Conservation (phyloP, 768 basidiomycete species). For the Amanita pseudoporphyria region DNA sequence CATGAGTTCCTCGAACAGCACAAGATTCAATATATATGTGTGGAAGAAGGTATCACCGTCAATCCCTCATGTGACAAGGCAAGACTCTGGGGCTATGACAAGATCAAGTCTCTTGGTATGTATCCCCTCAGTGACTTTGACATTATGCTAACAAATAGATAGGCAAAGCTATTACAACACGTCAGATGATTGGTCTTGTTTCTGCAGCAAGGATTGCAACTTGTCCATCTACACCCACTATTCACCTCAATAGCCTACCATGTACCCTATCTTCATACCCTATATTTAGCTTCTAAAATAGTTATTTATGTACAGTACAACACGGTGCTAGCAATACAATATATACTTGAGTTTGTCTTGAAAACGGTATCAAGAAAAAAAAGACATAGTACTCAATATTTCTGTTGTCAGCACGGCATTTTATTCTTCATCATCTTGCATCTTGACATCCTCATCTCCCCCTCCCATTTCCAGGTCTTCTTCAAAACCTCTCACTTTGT, state of each 20-base stretch:
- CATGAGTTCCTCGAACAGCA: slow-evolving; percentile 55
- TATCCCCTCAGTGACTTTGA: too few relatives aligned
- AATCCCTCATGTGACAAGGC: slow-evolving; percentile 56
- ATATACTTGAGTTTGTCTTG: background rate
- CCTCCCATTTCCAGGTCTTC: background rate
- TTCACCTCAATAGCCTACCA: background rate
- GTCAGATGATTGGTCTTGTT: slow-evolving; percentile 31
- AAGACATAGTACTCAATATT: background rate
- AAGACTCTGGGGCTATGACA: slow-evolving; percentile 66
- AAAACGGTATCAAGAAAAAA: background rate
- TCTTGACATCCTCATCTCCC: background rate
- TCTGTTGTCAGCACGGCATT: background rate
- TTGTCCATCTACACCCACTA: slow-evolving; percentile 7
- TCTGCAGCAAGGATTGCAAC: slow-evolving; percentile 6
- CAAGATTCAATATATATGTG: slow-evolving; percentile 74
- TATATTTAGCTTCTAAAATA: too few relatives aligned
- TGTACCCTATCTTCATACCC: slow-evolving; percentile 1
- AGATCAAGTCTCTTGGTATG: slow-evolving; percentile 41
- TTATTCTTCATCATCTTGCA: background rate
- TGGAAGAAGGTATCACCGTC: slow-evolving; percentile 81
- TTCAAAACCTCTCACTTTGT: background rate
- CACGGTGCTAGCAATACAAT: background rate
- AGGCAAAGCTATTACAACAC: slow-evolving; percentile 44
- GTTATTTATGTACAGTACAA: too few relatives aligned
- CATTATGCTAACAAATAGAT: background rate